Evolutionary conservation across 768 basidiomycete species (phyloP), one percentile per base, ranked within the genome.

Genomic region (Ephemerocybe angulata): DNA sequence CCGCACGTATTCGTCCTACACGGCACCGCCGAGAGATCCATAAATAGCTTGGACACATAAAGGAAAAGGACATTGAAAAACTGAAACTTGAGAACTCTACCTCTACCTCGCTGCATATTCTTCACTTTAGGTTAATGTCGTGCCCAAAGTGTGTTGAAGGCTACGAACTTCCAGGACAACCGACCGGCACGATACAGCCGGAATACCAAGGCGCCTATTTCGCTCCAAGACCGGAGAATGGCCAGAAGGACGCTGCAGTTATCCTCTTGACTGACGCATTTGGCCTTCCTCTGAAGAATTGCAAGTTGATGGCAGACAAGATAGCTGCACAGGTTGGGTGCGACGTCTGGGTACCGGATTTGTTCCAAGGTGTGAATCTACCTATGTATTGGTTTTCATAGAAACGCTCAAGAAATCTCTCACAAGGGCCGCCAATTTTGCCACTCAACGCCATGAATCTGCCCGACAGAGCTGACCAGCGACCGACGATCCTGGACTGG

Each of bases 281-380:
- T 56, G 84, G 83, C 0, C 67, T 86, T 5, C 69, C 73, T 2
- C 62, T 85, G 31, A 67, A 72, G 35, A 85, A 85, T 59, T 72
- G 68, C 57, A 83, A 81, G 60, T 72, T 87, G 53, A 69, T 85
- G 4, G 83, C 84, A 1, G 84, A 86, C 64, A 67, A 71, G 24
- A 63, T 84, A 21, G 74, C 83, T 10, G 66, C 75, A 53, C 60
- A 67, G 15, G 61, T 85, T 24, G 67, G 71, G 17, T 81, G 83
- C 57, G 85, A 86, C 60, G 83, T 85, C n/a, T 86, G 81, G 79
- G 72, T 83, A n/a, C 85, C 84, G 10, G 83, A 87, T 67, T 65
- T 82, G 44, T 86, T 85, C 60, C 63, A 72, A 56, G 85, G 84
- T 80, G 7, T 46, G 21, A 46, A n/a, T n/a, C n/a, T n/a, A n/a